A percentile compares a stretch with the other conserved stretches of the same genome.
Conservation (phyloP, 495 filamentous ascomycete species). For the Tuber brumale region DNA sequence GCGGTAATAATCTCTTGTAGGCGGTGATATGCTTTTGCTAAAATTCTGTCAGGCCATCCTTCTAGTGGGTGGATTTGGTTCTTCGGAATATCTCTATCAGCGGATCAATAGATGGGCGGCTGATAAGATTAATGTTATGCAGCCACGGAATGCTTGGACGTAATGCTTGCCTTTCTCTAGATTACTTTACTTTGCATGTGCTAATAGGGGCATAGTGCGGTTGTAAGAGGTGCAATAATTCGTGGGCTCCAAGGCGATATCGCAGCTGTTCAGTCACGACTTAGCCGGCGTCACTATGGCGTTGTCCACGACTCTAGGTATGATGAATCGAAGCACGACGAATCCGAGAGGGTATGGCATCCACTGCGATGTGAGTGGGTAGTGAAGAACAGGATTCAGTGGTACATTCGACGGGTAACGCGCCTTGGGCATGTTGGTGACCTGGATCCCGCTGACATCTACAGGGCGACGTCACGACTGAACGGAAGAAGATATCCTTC, state of each 20-base stretch:
- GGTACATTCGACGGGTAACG: slow-evolving; percentile 44
- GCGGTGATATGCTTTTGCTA: not conserved
- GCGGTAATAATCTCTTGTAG: slow-evolving; percentile 16
- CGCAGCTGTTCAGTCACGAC: slow-evolving; percentile 39
- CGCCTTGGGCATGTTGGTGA: no score
- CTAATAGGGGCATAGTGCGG: slow-evolving; percentile 38
- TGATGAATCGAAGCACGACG: slow-evolving; percentile 32
- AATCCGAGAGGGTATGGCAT: slow-evolving; percentile 36
- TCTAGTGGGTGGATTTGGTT: slow-evolving; percentile 48
- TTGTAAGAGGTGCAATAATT: slow-evolving; percentile 35
- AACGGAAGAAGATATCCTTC: slow-evolving; percentile 44
- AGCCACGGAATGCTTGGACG: slow-evolving; percentile 46
- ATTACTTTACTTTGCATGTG: not conserved
- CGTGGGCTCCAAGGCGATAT: slow-evolving; percentile 41
- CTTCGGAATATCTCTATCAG: slow-evolving; percentile 43
- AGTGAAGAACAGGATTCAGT: slow-evolving; percentile 42
- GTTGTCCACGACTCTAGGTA: slow-evolving; percentile 43
- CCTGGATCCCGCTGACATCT: not conserved
- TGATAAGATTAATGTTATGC: slow-evolving; percentile 43
- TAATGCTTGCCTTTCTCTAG: slow-evolving; percentile 5
- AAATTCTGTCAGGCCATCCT: slow-evolving; percentile 38
- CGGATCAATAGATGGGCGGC: slow-evolving; percentile 37
- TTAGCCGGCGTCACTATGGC: slow-evolving; percentile 46
- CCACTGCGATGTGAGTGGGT: slow-evolving; percentile 40
- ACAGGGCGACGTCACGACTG: slow-evolving; percentile 44